phyloP scores from a whole-genome alignment of 2,329 filamentous ascomycete genomes.

The Aspergillus sp. region DNA sequence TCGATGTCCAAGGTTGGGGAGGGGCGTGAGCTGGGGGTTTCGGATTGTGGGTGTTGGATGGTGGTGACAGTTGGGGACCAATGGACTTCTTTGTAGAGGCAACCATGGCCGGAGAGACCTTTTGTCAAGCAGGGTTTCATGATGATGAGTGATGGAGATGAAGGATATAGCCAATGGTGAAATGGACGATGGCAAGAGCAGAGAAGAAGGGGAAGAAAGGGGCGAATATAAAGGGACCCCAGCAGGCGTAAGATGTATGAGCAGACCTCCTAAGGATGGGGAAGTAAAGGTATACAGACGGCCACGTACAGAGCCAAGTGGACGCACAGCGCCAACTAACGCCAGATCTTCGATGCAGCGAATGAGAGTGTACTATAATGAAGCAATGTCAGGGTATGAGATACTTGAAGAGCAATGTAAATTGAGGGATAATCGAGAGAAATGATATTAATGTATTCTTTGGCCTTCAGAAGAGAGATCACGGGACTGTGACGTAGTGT shows the following conservation, averaged over 20 bases:
- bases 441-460: too few relatives aligned
- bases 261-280: too few relatives aligned
- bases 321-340: not conserved
- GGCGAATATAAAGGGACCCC: not conserved
- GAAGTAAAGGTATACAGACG: too few relatives aligned
- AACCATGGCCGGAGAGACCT: slow-evolving; percentile 27
- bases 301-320: not conserved
- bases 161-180: not conserved
- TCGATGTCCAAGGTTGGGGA: slow-evolving; percentile 24
- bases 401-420: too few relatives aligned
- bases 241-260: not conserved
- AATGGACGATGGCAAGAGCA: not conserved
- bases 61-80: slow-evolving; percentile 35
- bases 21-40: slow-evolving; percentile 24
- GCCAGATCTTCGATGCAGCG: not conserved
- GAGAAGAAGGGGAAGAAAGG: slow-evolving; percentile 1
- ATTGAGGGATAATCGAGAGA: too few relatives aligned
- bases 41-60: slow-evolving; percentile 32
- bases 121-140: slow-evolving; percentile 21
- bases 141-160: not conserved
- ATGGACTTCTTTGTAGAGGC: slow-evolving; percentile 35
- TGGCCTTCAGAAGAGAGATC: too few relatives aligned
- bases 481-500: too few relatives aligned
- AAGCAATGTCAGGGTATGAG: too few relatives aligned
- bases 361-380: not conserved